Evolutionary conservation across 352 stramenopile genomes (phyloP).

Genomic region (Globisporangium nagaii): DNA sequence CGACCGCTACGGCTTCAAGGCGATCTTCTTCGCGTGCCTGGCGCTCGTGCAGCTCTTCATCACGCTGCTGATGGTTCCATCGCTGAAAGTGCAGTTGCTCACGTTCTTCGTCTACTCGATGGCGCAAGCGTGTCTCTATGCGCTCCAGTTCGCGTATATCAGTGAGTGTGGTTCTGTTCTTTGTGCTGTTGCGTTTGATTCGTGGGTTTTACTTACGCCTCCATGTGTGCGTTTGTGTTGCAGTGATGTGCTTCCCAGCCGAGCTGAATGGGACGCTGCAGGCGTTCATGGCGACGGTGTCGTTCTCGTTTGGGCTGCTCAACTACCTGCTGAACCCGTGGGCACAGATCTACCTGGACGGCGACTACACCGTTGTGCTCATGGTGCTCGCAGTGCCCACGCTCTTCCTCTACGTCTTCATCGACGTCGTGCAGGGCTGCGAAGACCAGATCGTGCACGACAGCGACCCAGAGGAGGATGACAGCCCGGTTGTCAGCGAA

Average conservation of each 20-base stretch:
- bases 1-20: constrained; percentile 75
- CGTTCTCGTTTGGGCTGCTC: constrained; percentile 61
- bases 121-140: constrained; percentile 69
- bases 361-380: constrained; percentile 59
- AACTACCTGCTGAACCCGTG: constrained; percentile 77
- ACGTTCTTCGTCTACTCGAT: constrained; percentile 75
- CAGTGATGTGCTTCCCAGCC: constrained; percentile 79
- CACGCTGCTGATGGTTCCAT: constrained; percentile 52
- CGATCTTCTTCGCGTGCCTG: constrained; percentile 62
- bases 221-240: neutral
- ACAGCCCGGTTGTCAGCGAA: constrained; percentile 17
- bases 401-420: constrained; percentile 55
- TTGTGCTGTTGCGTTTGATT: neutral
- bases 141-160: constrained; percentile 83
- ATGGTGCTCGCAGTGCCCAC: constrained; percentile 48
- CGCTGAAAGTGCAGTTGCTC: constrained; percentile 46
- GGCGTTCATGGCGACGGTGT: constrained; percentile 63
- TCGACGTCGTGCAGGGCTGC: constrained; percentile 49
- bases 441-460: constrained; percentile 54
- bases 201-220: neutral
- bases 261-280: constrained; percentile 75
- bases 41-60: constrained; percentile 64
- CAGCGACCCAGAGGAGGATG: constrained; percentile 14
- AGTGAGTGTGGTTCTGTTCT: constrained; percentile 37
- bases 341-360: constrained; percentile 61